These are phyloP conservation scores for Yarrowia sp. DNA, from an alignment of 805 yeast genomes.

Conservation along the genomic window DNA sequence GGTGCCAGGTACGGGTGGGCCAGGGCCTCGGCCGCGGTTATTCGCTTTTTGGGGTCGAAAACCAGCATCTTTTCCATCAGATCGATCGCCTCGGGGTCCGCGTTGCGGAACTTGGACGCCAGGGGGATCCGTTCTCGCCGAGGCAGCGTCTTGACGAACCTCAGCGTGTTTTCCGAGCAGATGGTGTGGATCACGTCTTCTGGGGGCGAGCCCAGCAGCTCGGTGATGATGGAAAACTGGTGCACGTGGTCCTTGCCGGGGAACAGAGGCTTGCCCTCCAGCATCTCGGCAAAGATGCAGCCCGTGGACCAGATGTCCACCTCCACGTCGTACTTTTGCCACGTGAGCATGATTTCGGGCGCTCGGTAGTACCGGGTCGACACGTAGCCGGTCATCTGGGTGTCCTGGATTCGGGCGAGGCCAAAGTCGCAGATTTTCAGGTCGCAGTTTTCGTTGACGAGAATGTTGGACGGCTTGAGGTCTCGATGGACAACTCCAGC, in stretches of 20 bases:
- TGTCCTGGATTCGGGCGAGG: slow-evolving; percentile 94
- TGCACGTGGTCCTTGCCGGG: slow-evolving; percentile 99
- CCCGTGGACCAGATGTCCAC: slow-evolving; percentile 99
- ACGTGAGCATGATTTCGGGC: slow-evolving; percentile 97
- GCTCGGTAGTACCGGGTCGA: slow-evolving; percentile 96
- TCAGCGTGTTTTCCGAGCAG: slow-evolving; percentile 91
- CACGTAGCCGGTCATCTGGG: slow-evolving; percentile 98
- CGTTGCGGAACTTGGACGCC: slow-evolving; percentile 75
- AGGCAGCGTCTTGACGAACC: slow-evolving; percentile 93
- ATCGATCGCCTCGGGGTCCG: slow-evolving; percentile 77
- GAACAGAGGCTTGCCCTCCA: slow-evolving; percentile 94
- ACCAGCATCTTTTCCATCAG: slow-evolving; percentile 87
- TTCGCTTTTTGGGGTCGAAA: slow-evolving; percentile 93
- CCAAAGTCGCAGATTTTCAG: slow-evolving; percentile 94
- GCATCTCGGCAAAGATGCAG: slow-evolving; percentile 96
- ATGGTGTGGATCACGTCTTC: slow-evolving; percentile 94
- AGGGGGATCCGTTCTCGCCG: slow-evolving; percentile 91
- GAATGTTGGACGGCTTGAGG: slow-evolving; percentile 71
- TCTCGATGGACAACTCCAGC: slow-evolving; percentile 94
- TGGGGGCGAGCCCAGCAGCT: slow-evolving; percentile 95
- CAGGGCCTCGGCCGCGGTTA: slow-evolving; percentile 89
- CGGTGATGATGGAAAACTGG: slow-evolving; percentile 96
- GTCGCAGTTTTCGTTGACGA: slow-evolving; percentile 89
- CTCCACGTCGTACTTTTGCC: slow-evolving; percentile 97
- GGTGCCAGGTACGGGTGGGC: slow-evolving; percentile 91